Percentiles rank a stretch among this genome's conserved stretches.
phyloP scores from a whole-genome alignment of 345 rosid species.

The Erucastrum elatum region DNA sequence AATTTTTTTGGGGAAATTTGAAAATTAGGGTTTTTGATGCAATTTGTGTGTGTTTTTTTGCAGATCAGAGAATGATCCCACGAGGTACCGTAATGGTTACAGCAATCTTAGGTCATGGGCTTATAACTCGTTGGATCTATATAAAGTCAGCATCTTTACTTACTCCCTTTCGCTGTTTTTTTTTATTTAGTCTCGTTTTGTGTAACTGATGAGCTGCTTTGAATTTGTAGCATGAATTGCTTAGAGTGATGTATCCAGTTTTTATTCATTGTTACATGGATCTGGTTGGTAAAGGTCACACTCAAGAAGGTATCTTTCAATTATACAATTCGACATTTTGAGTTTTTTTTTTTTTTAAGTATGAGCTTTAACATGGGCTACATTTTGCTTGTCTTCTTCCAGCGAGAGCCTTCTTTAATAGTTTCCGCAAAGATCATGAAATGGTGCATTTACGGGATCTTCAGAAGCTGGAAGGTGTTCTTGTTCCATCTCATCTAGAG shows the following conservation, averaged over 20 bases:
- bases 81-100: conserved; percentile 67
- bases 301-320: conserved; percentile 68
- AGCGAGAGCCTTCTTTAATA: conserved; percentile 4
- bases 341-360: background rate
- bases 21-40: conserved; percentile 32
- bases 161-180: background rate
- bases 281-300: conserved; percentile 74
- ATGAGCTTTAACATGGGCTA: background rate
- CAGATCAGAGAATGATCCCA: conserved; percentile 70
- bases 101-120: conserved; percentile 87
- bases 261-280: conserved; percentile 96
- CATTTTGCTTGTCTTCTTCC: background rate
- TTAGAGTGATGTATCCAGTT: conserved; percentile 94
- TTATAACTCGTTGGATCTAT: conserved; percentile 74
- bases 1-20: background rate
- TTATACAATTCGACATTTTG: background rate
- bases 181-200: background rate
- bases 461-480: conserved; percentile 93
- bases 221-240: conserved; percentile 80
- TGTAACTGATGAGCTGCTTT: conserved; percentile 17
- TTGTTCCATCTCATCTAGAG: conserved; percentile 91
- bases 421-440: conserved; percentile 86
- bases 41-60: background rate
- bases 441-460: conserved; percentile 85
- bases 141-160: conserved; percentile 53